Base-by-base conservation (phyloP, 1,284 basidiomycete genomes). In the Trichosporon faecale region DNA sequence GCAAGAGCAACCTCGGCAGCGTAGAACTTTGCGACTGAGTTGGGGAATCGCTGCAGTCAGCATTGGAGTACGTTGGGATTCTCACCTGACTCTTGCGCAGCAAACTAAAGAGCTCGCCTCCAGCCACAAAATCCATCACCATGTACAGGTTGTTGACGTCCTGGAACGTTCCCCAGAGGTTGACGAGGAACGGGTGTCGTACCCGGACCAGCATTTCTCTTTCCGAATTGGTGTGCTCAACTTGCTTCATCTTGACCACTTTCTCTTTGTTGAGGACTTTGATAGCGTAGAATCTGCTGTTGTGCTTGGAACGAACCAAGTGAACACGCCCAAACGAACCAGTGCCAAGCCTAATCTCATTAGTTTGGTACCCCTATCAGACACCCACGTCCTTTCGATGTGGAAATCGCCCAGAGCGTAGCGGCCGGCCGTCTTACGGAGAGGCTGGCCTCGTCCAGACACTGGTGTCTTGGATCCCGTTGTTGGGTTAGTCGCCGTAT, bases 101-200 rank as follows among this genome's bases (percentile, higher is more conserved):
- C 60, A 97, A 88, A 63, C 92, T 93, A 81, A 99, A 99, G 7
- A 99, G 86, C 84, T 99, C 96, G 21, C 96, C 96, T 23, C 96
- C 96, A 0, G 95, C 94, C 3, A 99, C 96, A 81, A 98, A 99
- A 85, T 99, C 97, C 96, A 99, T 98, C 70, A 99, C 95, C 95
- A 99, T 98, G 86, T 97, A 99, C 14, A 99, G 86, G 80, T 98
- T 98, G 61, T 92, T 88, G 11, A 89, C 85, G 78, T 98, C 96
- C 77, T 97, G 94, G 85, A 99, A 99, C 0, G 93, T 92, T 29
- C 96, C 97, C 96, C 96, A 99, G 5, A 99, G 88, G 79, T 98
- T 99, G 85, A 99, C 91, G 74, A 99, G 91, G 85, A 99, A 99
- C 2, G 95, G 93, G 82, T 98, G 95, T 66, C 95, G 90, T 0